Evolutionary conservation across 805 yeast species (phyloP), one percentile per base, ranked within the genome.

Genomic region (Metschnikowia chrysomelidarum): DNA sequence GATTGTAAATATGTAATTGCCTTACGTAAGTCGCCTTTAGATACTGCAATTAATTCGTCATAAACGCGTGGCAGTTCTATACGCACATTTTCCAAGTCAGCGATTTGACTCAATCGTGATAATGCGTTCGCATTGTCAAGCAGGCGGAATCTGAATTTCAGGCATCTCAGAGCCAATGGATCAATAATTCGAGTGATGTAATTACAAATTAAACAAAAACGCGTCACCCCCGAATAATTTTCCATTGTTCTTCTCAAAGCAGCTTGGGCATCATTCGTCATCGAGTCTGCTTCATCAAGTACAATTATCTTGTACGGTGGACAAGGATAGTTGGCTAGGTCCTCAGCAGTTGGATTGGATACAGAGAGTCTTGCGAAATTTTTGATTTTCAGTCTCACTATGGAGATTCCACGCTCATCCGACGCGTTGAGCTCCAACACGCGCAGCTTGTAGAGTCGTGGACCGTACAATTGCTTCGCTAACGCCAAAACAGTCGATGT

Each of bases 161-260:
- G 87, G 63, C 98, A 93, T 56, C 99, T 75, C 32, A 96, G 87
- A 4, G 98, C 96, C 40, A 93, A 65, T 2, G 99, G 99, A 51
- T 91, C 98, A 44, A 93, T 93, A 49, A 93, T 93, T 40, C 98
- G 73, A 2, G 99, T 93, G 44, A 93, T 93, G 62, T 93, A 93
- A 58, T 93, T 93, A 70, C 99, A 93, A 33, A 93, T 84, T 42
- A 93, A 66, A 59, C 98, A 93, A 63, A 93, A 93, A 50, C 99
- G 74, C 2, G 98, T 67, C 34, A 88, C 87, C 24, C 77, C 75
- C 1, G 98, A 84, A 60, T 86, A 89, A 3, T 82, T 85, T 56
- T 87, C 96, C 89, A 85, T 85, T 1, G 95, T 91, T 60, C 98
- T 76, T 64, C 98, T 78, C 45, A 93, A 69, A 1, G 98, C 98